Evolutionary conservation across 306 rosid genomes (phyloP).

Genomic region (Glycyrrhiza uralensis): DNA sequence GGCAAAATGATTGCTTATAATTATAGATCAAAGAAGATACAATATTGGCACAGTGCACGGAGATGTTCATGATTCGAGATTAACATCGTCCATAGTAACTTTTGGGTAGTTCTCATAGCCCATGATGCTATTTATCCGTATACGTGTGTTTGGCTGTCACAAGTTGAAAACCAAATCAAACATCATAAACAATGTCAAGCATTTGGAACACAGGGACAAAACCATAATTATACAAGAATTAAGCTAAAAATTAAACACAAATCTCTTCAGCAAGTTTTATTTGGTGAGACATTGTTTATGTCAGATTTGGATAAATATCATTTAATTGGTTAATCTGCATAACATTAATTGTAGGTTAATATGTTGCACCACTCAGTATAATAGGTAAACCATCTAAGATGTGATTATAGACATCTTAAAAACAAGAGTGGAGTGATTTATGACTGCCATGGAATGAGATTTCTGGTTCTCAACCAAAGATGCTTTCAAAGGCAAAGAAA

Average conservation of each 20-base stretch:
- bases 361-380: background rate
- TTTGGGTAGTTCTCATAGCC: constrained; percentile 92
- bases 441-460: background rate
- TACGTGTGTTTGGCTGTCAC: constrained; percentile 84
- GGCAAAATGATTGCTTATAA: constrained; percentile 15
- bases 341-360: background rate
- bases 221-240: background rate
- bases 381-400: background rate
- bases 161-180: constrained; percentile 33
- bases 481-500: too few relatives aligned
- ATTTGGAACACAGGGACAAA: background rate
- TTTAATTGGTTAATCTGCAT: background rate
- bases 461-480: too few relatives aligned
- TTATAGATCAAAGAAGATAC: constrained; percentile 25
- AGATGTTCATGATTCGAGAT: background rate
- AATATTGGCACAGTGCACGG: constrained; percentile 17
- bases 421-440: background rate
- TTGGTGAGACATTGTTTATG: background rate
- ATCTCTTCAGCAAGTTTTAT: background rate
- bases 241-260: background rate
- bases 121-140: constrained; percentile 77
- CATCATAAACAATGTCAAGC: background rate
- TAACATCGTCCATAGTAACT: constrained; percentile 51
- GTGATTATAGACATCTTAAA: background rate
- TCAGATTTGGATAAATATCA: background rate